phyloP scores from a whole-genome alignment of 495 filamentous ascomycete genomes.

The Neurospora sp. region DNA sequence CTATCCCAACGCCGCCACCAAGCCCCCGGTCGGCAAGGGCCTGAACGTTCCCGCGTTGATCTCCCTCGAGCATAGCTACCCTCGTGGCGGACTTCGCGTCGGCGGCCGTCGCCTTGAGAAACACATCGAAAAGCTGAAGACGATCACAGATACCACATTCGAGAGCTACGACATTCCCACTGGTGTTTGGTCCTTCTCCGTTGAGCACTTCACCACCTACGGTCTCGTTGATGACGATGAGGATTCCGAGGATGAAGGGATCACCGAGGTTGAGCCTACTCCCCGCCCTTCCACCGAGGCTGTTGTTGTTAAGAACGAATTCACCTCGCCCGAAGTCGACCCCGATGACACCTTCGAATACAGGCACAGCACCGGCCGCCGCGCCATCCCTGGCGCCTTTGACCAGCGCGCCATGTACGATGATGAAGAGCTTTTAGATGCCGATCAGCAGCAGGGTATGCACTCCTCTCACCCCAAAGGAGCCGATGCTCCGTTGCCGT shows the following conservation, averaged over 20 bases:
- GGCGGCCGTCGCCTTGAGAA: constrained; percentile 48
- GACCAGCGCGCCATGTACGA: constrained; percentile 46
- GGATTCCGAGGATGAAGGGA: constrained; percentile 64
- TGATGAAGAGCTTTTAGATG: constrained; percentile 26
- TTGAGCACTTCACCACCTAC: constrained; percentile 93
- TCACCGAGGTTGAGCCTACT: constrained; percentile 42
- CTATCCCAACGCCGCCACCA: constrained; percentile 63
- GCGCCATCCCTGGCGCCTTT: constrained; percentile 70
- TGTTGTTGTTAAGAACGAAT: constrained; percentile 7
- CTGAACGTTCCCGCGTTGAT: constrained; percentile 86
- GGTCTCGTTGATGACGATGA: constrained; percentile 82
- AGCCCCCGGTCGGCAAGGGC: constrained; percentile 73
- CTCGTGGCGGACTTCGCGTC: constrained; percentile 42
- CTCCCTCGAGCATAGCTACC: constrained; percentile 81
- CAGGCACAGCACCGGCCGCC: constrained; percentile 45
- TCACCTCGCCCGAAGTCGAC: constrained; percentile 33
- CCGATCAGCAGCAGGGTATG: constrained; percentile 61
- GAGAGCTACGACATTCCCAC: constrained; percentile 63
- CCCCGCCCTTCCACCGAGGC: constrained; percentile 5
- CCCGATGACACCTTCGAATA: constrained; percentile 78
- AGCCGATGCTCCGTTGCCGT: constrained; percentile 57
- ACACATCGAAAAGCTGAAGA: constrained; percentile 70
- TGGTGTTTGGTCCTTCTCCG: constrained; percentile 83
- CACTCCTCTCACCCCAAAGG: constrained; percentile 81
- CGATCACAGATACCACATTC: constrained; percentile 68